phyloP scores from a whole-genome alignment of 1,139 yeast species.

The Suhomyces atakaporum region DNA sequence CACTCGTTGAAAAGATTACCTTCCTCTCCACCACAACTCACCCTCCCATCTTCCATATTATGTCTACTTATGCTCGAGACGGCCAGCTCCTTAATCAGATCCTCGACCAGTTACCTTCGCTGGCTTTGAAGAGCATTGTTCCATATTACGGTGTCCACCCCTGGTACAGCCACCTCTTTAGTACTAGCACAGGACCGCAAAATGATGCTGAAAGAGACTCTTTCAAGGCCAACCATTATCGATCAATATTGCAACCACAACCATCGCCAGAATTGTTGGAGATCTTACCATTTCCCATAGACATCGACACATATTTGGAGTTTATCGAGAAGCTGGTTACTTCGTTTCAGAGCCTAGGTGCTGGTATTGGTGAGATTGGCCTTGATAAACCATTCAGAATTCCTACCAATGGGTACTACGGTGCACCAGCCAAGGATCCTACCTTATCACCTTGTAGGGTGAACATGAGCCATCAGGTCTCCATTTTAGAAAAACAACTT shows the following conservation, averaged over 20 bases:
- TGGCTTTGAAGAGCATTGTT: conserved; percentile 27
- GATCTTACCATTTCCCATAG: conserved; percentile 63
- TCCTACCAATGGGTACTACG: conserved; percentile 61
- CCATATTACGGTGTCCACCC: conserved; percentile 89
- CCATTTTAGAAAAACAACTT: conserved; percentile 53
- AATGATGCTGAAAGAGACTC: conserved; percentile 17
- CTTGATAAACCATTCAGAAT: conserved; percentile 74
- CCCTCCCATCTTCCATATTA: conserved; percentile 23
- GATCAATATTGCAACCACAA: conserved; percentile 45
- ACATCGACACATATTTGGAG: conserved; percentile 39
- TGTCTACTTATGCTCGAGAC: conserved; percentile 64
- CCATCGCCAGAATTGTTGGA: conserved; percentile 45
- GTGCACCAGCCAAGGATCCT: no score
- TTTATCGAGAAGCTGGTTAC: conserved; percentile 20
- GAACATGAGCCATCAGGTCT: conserved; percentile 61
- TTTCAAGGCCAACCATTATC: conserved; percentile 55
- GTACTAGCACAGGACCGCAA: neutral
- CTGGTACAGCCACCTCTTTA: conserved; percentile 12
- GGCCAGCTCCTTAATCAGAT: conserved; percentile 35
- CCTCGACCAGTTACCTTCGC: conserved; percentile 25
- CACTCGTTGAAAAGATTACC: conserved; percentile 13
- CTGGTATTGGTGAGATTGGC: conserved; percentile 85
- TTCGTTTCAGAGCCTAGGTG: conserved; percentile 16
- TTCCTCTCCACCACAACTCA: neutral
- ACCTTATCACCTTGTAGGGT: conserved; percentile 56